Base-by-base conservation (phyloP, 495 filamentous ascomycete species). In the Penicillium flavigenum region DNA sequence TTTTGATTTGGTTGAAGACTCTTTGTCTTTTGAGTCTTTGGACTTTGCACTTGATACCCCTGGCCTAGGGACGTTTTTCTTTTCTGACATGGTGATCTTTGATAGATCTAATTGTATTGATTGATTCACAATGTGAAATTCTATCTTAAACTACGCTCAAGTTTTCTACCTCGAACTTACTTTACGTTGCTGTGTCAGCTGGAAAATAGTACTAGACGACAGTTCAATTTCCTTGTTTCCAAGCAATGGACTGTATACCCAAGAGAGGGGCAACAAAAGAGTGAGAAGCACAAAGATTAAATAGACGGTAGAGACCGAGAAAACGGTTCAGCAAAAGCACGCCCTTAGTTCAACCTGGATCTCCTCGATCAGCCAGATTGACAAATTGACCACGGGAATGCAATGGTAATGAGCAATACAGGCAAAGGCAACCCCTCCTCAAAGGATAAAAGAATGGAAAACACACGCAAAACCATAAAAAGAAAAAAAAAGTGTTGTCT, bases 401-500 rank as follows among this genome's bases (percentile, higher is more conserved):
- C 34, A 19, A 34, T 44, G 38, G 42, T 14, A 62, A 55, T 52
- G 12, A 45, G 57, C 43, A 39, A 43, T 16, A 31, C 47, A 54
- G 14, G 38, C 31, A 57, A 36, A 58, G 51, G 2, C 50, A 52
- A 5, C 5, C 58, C 59, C 61, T 55, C 58, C 55, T 56, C 56
- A 60, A 56, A 32, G 41, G 60, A 63, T 49, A 57, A 61, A 65
- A 61, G 54, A 65, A 59, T 55, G 56, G 54, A 66, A 59, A 63
- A 68, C 62, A 66, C 60, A 63, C 57, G 62, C 58, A 58, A 36
- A 64, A 64, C 65, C 63, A 69, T 69, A 52, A 54, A 64, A 61
- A 57, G 54, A 71, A 62, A 60, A 68, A 49, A 71, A 63, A 54
- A 61, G 63, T 54, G 68, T 73, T 61, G 59, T 65, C 66, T 67